These are phyloP conservation scores for Solidago caesia DNA, from an alignment of 129 eudicot genomes.

Conservation along the genomic window DNA sequence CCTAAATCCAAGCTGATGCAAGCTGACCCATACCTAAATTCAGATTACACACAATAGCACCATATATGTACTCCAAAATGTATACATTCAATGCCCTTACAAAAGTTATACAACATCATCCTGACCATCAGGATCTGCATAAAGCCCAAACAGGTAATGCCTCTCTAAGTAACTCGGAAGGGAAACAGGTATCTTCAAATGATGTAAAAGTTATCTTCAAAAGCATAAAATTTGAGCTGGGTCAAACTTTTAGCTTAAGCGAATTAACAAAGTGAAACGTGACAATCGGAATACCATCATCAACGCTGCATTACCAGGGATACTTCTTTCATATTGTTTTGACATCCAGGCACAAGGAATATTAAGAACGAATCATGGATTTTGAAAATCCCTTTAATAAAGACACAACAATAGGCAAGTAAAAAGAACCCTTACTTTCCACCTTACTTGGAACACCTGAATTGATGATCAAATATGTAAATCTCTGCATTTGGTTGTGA, in stretches of 20 bases:
- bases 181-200: slow-evolving; percentile 78
- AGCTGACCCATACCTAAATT: too few relatives aligned
- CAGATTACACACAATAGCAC: too few relatives aligned
- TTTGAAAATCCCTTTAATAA: too few relatives aligned
- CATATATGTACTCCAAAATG: slow-evolving; percentile 56
- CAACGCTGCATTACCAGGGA: slow-evolving; percentile 52
- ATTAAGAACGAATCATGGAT: too few relatives aligned
- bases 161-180: slow-evolving; percentile 82
- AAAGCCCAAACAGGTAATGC: slow-evolving; percentile 41
- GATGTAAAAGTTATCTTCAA: slow-evolving; percentile 41
- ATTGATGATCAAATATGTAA: slow-evolving; percentile 49
- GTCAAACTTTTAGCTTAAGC: slow-evolving; percentile 40
- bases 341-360: too few relatives aligned
- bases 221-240: too few relatives aligned
- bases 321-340: not conserved
- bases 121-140: slow-evolving; percentile 29
- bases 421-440: slow-evolving; percentile 53
- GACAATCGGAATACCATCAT: slow-evolving; percentile 67
- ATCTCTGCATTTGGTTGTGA: slow-evolving; percentile 43
- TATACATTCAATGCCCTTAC: slow-evolving; percentile 45
- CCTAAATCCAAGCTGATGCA: too few relatives aligned
- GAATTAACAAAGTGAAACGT: slow-evolving; percentile 61
- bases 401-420: not conserved
- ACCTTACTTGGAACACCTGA: slow-evolving; percentile 48
- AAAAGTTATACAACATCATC: slow-evolving; percentile 33